Evolutionary conservation across 768 basidiomycete species (phyloP).

Genomic region (Amanita molliuscula): DNA sequence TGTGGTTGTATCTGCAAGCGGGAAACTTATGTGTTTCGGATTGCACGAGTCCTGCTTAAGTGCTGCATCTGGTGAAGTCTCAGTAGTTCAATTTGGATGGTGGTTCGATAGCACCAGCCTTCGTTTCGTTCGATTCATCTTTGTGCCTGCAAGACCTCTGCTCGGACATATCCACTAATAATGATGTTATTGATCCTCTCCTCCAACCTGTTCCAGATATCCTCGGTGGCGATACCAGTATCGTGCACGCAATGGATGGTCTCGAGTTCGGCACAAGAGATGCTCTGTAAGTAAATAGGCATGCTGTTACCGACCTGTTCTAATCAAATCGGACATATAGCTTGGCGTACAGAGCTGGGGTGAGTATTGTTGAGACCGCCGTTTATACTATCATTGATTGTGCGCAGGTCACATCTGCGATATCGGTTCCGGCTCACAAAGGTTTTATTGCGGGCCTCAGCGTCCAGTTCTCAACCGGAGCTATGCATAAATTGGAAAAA

Average conservation of each 20-base stretch:
- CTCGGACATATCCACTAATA: conserved; percentile 57
- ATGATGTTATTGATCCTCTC: conserved; percentile 53
- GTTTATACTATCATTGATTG: background rate
- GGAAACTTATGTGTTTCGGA: conserved; percentile 42
- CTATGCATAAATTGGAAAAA: conserved; percentile 45
- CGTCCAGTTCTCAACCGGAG: conserved; percentile 53
- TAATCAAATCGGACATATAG: conserved; percentile 20
- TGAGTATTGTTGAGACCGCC: conserved; percentile 17
- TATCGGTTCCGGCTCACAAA: conserved; percentile 46
- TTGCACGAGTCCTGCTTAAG: conserved; percentile 14
- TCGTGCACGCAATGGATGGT: conserved; percentile 67
- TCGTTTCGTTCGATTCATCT: conserved; percentile 62
- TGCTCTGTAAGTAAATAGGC: conserved; percentile 44
- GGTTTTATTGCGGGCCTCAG: conserved; percentile 55
- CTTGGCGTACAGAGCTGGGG: conserved; percentile 60
- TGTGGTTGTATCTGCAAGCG: conserved; percentile 32
- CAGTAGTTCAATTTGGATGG: conserved; percentile 60
- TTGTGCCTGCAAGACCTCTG: conserved; percentile 65
- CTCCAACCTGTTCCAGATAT: conserved; percentile 33
- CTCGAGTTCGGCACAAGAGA: conserved; percentile 60
- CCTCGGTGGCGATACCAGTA: conserved; percentile 35
- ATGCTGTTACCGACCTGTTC: background rate
- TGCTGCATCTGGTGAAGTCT: conserved; percentile 13
- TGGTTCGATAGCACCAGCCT: conserved; percentile 54
- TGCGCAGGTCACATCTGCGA: conserved; percentile 41